phyloP scores from a whole-genome alignment of 129 eudicot species.

The Saposhnikovia divaricata region DNA sequence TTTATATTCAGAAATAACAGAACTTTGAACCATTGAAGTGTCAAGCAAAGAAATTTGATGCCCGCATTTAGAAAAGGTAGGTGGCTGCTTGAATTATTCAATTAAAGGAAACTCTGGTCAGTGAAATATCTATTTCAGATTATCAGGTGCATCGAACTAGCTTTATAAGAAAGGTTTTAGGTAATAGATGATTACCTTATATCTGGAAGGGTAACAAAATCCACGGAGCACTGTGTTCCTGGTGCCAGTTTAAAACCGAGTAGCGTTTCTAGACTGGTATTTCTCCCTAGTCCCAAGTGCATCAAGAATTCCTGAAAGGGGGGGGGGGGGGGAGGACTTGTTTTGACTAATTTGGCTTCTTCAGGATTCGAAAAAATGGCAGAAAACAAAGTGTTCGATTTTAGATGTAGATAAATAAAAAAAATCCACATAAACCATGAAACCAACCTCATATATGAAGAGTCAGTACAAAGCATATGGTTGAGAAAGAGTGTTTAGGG shows the following conservation, averaged over 20 bases:
- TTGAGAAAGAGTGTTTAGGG: constrained; percentile 82
- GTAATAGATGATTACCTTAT: constrained; percentile 41
- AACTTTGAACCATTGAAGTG: neutral
- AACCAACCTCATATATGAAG: constrained; percentile 66
- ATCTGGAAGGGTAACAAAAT: constrained; percentile 52
- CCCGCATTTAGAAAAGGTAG: neutral
- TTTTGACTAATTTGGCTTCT: neutral
- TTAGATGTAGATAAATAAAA: no score
- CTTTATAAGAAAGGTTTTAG: neutral
- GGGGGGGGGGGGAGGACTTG: no score
- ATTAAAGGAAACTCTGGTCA: neutral
- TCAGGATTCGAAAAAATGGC: neutral
- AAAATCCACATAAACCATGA: no score
- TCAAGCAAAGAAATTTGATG: neutral
- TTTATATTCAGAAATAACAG: no score
- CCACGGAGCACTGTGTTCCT: constrained; percentile 59
- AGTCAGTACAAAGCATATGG: constrained; percentile 81
- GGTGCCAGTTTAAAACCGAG: constrained; percentile 78
- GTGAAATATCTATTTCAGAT: neutral
- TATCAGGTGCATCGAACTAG: neutral
- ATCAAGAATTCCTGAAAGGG: constrained; percentile 18
- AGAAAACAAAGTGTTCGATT: no score
- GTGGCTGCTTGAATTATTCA: neutral
- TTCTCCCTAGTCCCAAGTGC: constrained; percentile 87
- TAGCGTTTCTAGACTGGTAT: constrained; percentile 70